Evolutionary conservation across 2,329 filamentous ascomycete species (phyloP).

Genomic region (Whalleya microplaca): DNA sequence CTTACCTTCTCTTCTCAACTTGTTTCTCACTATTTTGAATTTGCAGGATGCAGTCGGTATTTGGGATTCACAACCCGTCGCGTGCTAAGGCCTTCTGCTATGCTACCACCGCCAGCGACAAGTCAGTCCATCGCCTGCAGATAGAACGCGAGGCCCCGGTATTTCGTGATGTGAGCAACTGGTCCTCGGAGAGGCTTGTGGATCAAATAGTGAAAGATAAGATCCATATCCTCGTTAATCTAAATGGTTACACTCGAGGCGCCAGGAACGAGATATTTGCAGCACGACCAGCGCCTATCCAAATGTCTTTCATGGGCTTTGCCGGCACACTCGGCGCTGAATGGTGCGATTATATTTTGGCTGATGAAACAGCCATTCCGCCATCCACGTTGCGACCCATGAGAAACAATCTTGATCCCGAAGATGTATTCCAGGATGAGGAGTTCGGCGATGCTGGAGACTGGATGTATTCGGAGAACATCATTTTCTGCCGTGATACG

Average conservation of each 20-base stretch:
- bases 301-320: constrained; percentile 99
- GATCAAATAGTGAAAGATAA: constrained; percentile 84
- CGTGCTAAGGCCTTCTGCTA: constrained; percentile 90
- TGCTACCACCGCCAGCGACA: constrained; percentile 89
- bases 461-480: constrained; percentile 97
- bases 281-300: constrained; percentile 88
- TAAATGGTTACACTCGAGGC: constrained; percentile 97
- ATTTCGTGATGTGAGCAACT: constrained; percentile 85
- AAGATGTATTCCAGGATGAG: constrained; percentile 70
- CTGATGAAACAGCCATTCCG: constrained; percentile 86
- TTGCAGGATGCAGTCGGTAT: constrained; percentile 89
- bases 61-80: constrained; percentile 79
- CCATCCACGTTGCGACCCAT: constrained; percentile 78
- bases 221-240: constrained; percentile 92
- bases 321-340: constrained; percentile 94
- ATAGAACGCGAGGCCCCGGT: constrained; percentile 92
- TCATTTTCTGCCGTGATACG: constrained; percentile 90
- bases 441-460: constrained; percentile 70
- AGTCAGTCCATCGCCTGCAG: constrained; percentile 84
- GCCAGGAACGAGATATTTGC: constrained; percentile 98
- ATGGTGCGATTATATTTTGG: constrained; percentile 97
- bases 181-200: constrained; percentile 83
- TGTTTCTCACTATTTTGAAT: constrained; percentile 13
- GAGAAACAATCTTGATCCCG: constrained; percentile 73
- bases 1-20: not conserved